Conservation (phyloP, 441 rosid species). For the Hypseocharis bilobata region DNA sequence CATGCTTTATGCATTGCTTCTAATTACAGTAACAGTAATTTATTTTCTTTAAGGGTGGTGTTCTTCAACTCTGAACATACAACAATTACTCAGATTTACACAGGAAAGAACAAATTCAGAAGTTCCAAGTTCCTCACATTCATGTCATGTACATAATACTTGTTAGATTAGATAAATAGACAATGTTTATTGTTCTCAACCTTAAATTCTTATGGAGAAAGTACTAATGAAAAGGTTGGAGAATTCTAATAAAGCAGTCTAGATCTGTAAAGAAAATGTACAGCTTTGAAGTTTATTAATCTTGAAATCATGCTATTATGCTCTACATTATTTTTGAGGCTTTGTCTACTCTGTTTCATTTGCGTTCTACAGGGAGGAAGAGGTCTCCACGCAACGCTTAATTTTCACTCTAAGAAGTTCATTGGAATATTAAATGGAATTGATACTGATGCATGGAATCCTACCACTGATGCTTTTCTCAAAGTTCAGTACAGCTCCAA, state of each 20-base stretch:
- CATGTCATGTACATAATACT: no score
- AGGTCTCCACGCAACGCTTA: constrained; percentile 81
- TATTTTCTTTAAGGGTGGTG: no score
- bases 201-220: background rate
- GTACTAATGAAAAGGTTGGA: background rate
- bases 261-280: background rate
- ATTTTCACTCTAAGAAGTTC: constrained; percentile 72
- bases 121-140: no score
- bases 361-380: constrained; percentile 60
- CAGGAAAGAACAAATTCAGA: no score
- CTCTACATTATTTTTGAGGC: background rate
- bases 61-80: no score
- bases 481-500: constrained; percentile 64
- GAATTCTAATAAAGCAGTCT: background rate
- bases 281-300: background rate
- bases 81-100: no score
- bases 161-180: no score
- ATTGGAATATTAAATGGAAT: constrained; percentile 83
- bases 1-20: no score
- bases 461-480: constrained; percentile 60
- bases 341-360: background rate
- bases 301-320: background rate
- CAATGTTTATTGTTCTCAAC: background rate
- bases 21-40: no score
- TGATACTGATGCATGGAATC: constrained; percentile 89